Evolutionary conservation across 2,329 filamentous ascomycete genomes (phyloP), one percentile per base, ranked within the genome.

Genomic region (Fusarium devonianum): DNA sequence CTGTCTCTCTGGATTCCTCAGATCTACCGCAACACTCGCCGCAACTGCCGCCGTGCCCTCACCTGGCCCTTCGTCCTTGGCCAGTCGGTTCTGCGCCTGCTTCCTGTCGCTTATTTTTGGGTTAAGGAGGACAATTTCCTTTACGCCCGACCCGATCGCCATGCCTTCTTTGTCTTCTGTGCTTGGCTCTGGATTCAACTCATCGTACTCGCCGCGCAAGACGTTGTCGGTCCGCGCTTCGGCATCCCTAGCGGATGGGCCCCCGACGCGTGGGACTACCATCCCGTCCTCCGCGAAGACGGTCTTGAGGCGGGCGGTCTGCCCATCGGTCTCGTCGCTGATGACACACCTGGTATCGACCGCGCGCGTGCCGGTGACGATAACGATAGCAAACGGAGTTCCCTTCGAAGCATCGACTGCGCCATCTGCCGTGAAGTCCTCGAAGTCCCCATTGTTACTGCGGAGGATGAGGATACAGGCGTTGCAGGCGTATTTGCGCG

Each of bases 351-450:
- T 2, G 58, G 53, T 5, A 57, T 59, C 12, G 62, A 49, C 56
- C 66, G 40, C 62, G 71, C 46, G 63, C 68, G 28, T 56, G 63
- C 62, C 37, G 66, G 71, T 55, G 52, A 75, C 55, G 67, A 74
- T 26, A 59, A 68, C 35, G 70, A 71, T 21, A 67, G 66, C 47
- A 61, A 59, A 44, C 52, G 60, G 19, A 67, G 65, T 23, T 68
- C 62, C 38, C 69, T 67, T 10, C 73, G 81, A 34, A 83, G 70
- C 1, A 94, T 96, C 52, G 92, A 97, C 74, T 99, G 94, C 71
- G 91, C 92, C 13, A 97, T 99, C 60, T 99, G 94, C 70, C 89
- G 93, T 73, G 92, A 96, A 72, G 81, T 89, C 34, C 85, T 99
- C 13, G 91, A 97, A 69, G 91, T 97, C 2, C 90, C 92, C 0